Percentiles rank a stretch among this genome's conserved stretches.
Conservation (phyloP, 768 basidiomycete species). For the Lactarius tabidus region DNA sequence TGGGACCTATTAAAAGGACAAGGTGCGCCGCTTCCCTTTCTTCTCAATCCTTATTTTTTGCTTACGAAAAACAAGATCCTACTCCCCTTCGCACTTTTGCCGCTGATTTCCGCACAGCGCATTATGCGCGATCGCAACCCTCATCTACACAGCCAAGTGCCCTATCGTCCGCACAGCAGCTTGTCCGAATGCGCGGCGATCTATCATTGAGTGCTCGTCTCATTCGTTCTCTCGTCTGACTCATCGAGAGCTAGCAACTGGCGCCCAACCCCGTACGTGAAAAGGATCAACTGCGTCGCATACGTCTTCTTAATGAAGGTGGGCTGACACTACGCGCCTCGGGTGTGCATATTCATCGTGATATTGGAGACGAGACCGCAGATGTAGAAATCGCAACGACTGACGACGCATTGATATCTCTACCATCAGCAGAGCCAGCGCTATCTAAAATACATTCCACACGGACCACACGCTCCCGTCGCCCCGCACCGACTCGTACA, state of each 20-base stretch:
- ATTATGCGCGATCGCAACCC: constrained; percentile 39
- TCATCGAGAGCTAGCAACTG: too few species aligned
- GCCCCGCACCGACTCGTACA: background rate
- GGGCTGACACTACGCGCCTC: constrained; percentile 28
- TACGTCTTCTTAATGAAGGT: constrained; percentile 47
- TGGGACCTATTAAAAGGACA: constrained; percentile 57
- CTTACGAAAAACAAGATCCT: constrained; percentile 47
- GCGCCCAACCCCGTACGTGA: too few species aligned
- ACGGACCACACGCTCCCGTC: constrained; percentile 11
- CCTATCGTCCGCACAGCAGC: constrained; percentile 52
- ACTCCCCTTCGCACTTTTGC: constrained; percentile 48
- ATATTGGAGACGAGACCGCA: constrained; percentile 67
- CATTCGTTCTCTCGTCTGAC: too few species aligned
- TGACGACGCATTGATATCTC: constrained; percentile 5
- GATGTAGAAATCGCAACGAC: too few species aligned
- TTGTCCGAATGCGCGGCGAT: constrained; percentile 51
- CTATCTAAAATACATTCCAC: background rate
- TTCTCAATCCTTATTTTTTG: background rate
- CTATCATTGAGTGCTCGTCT: constrained; percentile 48
- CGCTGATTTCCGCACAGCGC: constrained; percentile 34
- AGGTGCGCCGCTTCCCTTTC: constrained; percentile 39
- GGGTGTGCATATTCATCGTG: too few species aligned
- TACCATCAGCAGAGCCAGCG: constrained; percentile 4
- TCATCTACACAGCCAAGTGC: constrained; percentile 40
- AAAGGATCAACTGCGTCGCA: too few species aligned